These are phyloP conservation scores for Phytophthora pistaciae DNA, from an alignment of 352 stramenopile genomes.

Conservation along the genomic window DNA sequence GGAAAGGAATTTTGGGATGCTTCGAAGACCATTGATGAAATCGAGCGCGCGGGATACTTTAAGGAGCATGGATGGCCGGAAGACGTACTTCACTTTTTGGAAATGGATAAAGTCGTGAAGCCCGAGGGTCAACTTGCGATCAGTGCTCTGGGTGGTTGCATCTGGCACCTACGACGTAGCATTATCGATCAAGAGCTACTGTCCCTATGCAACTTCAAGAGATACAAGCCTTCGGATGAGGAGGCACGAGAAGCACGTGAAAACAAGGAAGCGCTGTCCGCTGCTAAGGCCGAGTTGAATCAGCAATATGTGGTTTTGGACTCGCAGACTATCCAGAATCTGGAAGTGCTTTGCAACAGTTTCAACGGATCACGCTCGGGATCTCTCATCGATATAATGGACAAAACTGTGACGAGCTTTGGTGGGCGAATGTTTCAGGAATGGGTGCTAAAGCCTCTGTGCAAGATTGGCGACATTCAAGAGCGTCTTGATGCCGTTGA, in stretches of 20 bases:
- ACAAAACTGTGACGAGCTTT: slow-evolving; percentile 94
- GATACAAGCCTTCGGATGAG: slow-evolving; percentile 85
- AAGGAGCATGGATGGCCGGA: slow-evolving; percentile 76
- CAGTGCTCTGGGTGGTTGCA: slow-evolving; percentile 76
- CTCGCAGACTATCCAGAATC: slow-evolving; percentile 97
- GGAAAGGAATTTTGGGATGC: slow-evolving; percentile 93
- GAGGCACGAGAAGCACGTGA: slow-evolving; percentile 39
- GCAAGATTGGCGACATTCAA: slow-evolving; percentile 95
- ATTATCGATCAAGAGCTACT: slow-evolving; percentile 89
- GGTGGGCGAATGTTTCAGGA: slow-evolving; percentile 96
- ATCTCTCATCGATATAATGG: slow-evolving; percentile 93
- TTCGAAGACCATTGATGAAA: slow-evolving; percentile 90
- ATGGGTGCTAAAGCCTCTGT: slow-evolving; percentile 98
- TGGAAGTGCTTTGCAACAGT: slow-evolving; percentile 95
- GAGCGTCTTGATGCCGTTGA: slow-evolving; percentile 96
- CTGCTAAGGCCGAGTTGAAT: slow-evolving; percentile 60
- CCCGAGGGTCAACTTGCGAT: slow-evolving; percentile 67
- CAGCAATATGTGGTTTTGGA: slow-evolving; percentile 96
- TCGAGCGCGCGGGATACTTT: slow-evolving; percentile 92
- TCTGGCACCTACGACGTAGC: slow-evolving; percentile 83
- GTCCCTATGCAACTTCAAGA: slow-evolving; percentile 79
- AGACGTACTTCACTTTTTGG: slow-evolving; percentile 65
- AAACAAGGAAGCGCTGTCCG: slow-evolving; percentile 30
- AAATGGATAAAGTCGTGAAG: slow-evolving; percentile 78
- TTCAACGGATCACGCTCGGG: slow-evolving; percentile 91